Base-by-base conservation (phyloP, 2,329 filamentous ascomycete species). In the Teratosphaeria epicoccoides region DNA sequence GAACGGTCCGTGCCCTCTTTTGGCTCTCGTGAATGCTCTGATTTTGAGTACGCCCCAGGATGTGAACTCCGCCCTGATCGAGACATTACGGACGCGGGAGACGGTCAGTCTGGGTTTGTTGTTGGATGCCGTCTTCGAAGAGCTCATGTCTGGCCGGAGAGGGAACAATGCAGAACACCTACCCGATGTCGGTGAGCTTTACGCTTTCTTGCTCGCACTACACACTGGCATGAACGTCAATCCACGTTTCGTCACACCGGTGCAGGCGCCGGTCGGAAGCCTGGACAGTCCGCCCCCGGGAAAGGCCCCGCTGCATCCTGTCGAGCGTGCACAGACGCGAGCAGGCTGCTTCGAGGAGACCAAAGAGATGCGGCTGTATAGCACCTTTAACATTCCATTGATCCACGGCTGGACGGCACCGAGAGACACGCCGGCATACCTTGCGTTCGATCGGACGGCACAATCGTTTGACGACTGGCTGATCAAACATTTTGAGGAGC, bases 221-320 rank as follows among this genome's bases (percentile, higher is more conserved):
- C 88, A 96, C 61, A 97, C 90, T 0, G 93, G 93, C 33, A 95
- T 98, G 87, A 98, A 97, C 62, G 91, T 97, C 52, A 98, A 98
- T 58, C 93, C 93, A 2, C 82, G 86, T 20, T 93, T 95, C 57
- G 77, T 94, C 6, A 78, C 87, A 1, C 57, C 64, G 0, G 58
- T 57, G 0, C 49, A 52, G 6, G 56, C 56, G 1, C 62, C 56
- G 0, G 46, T 59, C 29, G 61, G 61, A 7, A 61, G 59, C 4
- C 47, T 58, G 24, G 61, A 64, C 43, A 56, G 53, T 9, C 51
- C 59, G 46, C 59, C 61, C 1, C 50, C 59, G 7, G 59, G 59
- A 3, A 76, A 63, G 29, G 68, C 66, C 46, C 54, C 68, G 23
- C 63, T 71, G 48, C 66, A 58, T 60, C 64, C 66, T 14, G 55